These are phyloP conservation scores for Gossypium lobatum DNA, from an alignment of 441 rosid genomes.

Conservation along the genomic window DNA sequence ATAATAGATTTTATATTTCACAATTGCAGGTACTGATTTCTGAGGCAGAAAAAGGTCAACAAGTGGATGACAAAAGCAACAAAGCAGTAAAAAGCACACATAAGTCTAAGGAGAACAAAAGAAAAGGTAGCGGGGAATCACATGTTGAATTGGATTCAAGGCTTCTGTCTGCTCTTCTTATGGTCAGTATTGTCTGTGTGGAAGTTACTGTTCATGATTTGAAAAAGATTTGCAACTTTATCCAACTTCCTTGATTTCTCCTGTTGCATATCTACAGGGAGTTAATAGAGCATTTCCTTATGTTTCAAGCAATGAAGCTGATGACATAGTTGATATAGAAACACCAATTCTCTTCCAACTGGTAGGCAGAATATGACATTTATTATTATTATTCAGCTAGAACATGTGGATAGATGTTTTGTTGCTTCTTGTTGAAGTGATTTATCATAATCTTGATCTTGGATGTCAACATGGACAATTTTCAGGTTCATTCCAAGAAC, in stretches of 20 bases:
- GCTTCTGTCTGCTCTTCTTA: conserved; percentile 78
- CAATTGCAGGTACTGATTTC: conserved; percentile 59
- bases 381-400: background rate
- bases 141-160: conserved; percentile 93
- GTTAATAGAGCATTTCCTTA: conserved; percentile 96
- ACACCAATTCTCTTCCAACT: conserved; percentile 88
- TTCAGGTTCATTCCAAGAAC: conserved; percentile 91
- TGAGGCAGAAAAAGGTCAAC: conserved; percentile 44
- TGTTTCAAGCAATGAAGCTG: conserved; percentile 81
- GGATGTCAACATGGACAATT: conserved; percentile 13
- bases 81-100: conserved; percentile 24
- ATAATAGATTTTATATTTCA: conserved; percentile 9
- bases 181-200: conserved; percentile 39
- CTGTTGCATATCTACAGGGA: conserved; percentile 50
- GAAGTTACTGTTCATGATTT: background rate
- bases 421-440: background rate
- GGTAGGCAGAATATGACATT: conserved; percentile 35
- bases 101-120: conserved; percentile 33
- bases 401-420: background rate
- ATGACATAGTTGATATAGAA: conserved; percentile 76
- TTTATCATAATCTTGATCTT: conserved; percentile 8
- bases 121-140: conserved; percentile 39
- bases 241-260: background rate
- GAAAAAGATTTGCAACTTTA: background rate
- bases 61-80: conserved; percentile 25